Evolutionary conservation across 2,329 filamentous ascomycete genomes (phyloP), one percentile per base, ranked within the genome.

Genomic region (Lasiodiplodia sp.): DNA sequence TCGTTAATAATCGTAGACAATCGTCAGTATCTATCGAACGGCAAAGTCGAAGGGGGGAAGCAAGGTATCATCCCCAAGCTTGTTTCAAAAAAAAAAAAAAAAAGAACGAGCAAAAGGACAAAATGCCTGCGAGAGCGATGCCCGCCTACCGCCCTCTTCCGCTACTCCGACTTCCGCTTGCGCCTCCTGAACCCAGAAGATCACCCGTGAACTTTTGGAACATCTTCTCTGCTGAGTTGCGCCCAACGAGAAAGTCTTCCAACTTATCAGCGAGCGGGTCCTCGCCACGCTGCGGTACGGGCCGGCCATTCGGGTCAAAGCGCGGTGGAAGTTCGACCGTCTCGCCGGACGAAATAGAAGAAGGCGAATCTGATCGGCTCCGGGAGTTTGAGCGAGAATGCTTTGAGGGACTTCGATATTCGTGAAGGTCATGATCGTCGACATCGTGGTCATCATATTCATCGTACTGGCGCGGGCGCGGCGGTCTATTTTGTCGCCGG

Each of bases 271-370:
- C 79, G 18, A 78, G 44, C 5, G 77, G 76, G 70, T 80, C 78
- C 18, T 79, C 75, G 1, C 69, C 72, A 68, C 69, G 74, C 67
- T 68, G 69, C 23, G 52, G 38, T 4, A 68, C 51, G 34, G 57
- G 60, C 28, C 74, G 71, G 4, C 78, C 79, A 7, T 67, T 65
- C n/a, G 77, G 72, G 40, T 80, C 79, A 57, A 80, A 80, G 7
- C 79, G 71, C 12, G 75, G 75, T 2, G 78, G 78, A 6, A 80
- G 70, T 49, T 80, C 79, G 68, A 80, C 75, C 1, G 79, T 80
- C 11, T 72, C 73, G 55, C 76, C 77, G 8, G 74, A 77, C 1
- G 70, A 70, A 57, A 76, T 73, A 5, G 76, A 78, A 25, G 71
- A 49, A 69, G 65, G 65, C 23, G 65, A 67, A 56, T 34, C 56